Percentiles rank a stretch among this genome's conserved stretches.
phyloP scores from a whole-genome alignment of 331 rosid genomes.

The Malus hybrid region DNA sequence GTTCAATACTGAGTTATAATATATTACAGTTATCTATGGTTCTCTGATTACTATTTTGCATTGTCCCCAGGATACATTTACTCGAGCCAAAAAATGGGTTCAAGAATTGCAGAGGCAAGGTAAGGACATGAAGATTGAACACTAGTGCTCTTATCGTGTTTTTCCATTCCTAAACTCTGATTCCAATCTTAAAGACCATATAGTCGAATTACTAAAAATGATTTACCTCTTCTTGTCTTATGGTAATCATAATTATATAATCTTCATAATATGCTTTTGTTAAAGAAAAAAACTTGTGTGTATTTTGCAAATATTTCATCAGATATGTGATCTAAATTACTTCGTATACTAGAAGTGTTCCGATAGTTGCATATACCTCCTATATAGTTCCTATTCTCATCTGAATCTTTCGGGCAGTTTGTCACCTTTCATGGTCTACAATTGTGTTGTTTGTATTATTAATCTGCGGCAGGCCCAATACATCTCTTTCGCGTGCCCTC shows the following conservation, averaged over 20 bases:
- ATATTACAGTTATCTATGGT: background rate
- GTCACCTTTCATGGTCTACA: background rate
- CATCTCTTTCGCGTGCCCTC: background rate
- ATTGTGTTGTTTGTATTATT: background rate
- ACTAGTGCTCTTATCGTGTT: background rate
- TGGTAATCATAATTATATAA: background rate
- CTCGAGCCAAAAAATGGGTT: conserved; percentile 83
- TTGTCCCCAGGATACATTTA: conserved; percentile 57
- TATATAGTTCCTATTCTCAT: background rate
- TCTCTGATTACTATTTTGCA: background rate
- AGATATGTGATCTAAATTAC: too few relatives aligned
- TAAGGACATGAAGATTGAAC: background rate
- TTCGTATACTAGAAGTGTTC: too few relatives aligned
- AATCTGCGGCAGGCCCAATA: background rate
- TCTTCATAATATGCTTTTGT: background rate
- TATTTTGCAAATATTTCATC: background rate
- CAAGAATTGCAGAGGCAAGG: conserved; percentile 75
- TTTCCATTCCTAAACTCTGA: background rate
- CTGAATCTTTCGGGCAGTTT: background rate
- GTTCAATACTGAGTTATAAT: too few relatives aligned
- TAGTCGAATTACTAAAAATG: background rate
- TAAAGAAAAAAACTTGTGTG: background rate
- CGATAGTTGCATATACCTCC: background rate
- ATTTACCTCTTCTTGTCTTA: background rate
- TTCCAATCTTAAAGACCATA: background rate